Conservation (phyloP, 345 rosid genomes). For the Carallia pectinifolia region DNA sequence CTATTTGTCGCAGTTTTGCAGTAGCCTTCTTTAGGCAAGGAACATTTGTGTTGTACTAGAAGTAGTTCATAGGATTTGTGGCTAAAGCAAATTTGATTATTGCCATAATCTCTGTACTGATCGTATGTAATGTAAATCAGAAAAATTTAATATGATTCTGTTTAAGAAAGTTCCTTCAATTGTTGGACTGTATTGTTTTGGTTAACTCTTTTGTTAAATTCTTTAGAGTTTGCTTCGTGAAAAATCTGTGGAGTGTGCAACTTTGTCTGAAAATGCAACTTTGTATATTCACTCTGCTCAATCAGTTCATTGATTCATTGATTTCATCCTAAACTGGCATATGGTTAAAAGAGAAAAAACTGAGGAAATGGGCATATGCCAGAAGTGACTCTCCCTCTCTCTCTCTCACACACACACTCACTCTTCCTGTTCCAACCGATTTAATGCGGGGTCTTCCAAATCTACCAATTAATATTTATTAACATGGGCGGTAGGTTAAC, state of each 20-base stretch:
- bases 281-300: not conserved
- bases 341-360: not conserved
- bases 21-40: slow-evolving; percentile 16
- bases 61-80: slow-evolving; percentile 23
- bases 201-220: too few relatives aligned
- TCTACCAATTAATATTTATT: too few relatives aligned
- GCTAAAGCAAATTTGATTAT: slow-evolving; percentile 11
- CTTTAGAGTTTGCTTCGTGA: not conserved
- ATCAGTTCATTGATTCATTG: too few relatives aligned
- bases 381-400: too few relatives aligned
- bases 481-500: too few relatives aligned
- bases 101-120: slow-evolving; percentile 9
- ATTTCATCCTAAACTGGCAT: too few relatives aligned
- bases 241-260: not conserved
- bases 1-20: slow-evolving; percentile 44
- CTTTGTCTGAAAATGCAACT: too few relatives aligned
- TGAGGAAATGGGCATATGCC: too few relatives aligned
- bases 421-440: too few relatives aligned
- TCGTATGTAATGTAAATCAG: slow-evolving; percentile 28
- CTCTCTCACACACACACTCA: too few relatives aligned
- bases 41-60: slow-evolving; percentile 28
- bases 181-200: not conserved
- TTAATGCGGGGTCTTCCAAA: too few relatives aligned
- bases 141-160: slow-evolving; percentile 11
- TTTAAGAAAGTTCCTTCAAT: not conserved